Evolutionary conservation across 2,329 filamentous ascomycete species (phyloP), one percentile per base, ranked within the genome.

Genomic region (Pseudogymnoascus sp.): DNA sequence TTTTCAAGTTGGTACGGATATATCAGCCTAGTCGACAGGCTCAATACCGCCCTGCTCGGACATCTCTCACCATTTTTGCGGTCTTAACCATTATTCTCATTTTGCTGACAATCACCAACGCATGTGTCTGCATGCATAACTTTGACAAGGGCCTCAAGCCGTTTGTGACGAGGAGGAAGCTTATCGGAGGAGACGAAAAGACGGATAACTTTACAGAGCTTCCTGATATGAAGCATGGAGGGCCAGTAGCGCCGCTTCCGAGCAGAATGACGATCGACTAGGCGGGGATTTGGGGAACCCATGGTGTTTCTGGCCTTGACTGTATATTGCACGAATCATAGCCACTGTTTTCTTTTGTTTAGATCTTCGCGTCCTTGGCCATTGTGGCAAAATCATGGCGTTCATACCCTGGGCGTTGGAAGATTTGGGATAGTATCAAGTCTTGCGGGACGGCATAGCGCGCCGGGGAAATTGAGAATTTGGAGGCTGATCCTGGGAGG

Each of bases 1-100:
- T 96, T 73, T 99, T 97, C 84, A 99, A 99, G 81, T 85, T 99
- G 61, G 89, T 94, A 64, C 90, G 94, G 73, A 99, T 99, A 85
- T 99, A 96, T 76, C 85, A 89, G 68, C 78, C 84, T 9, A 74
- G 74, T 44, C 83, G 85, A 68, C 74, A 73, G 60, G 61, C 73
- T 1, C 80, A 85, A 66, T 99, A 97, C 78, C 73, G 81, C 60
- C 88, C 93, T 4, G 93, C 94, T 38, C 85, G 88, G 65, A 89
- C 89, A 71, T 93, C 90, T 13, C 81, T 99, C 71, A 97, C 93
- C 4, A 91, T 92, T 64, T 99, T 99, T 71, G 93, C 94, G 60
- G 86, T 96, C 66, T 88, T 99, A 70, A 97, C 94, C 41, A 90
- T 99, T 63, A 76, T 95, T 29, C 80, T 97, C 64, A 91, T 99